These are phyloP conservation scores for Xylariales sp. DNA, from an alignment of 2,329 filamentous ascomycete species.

Conservation along the genomic window DNA sequence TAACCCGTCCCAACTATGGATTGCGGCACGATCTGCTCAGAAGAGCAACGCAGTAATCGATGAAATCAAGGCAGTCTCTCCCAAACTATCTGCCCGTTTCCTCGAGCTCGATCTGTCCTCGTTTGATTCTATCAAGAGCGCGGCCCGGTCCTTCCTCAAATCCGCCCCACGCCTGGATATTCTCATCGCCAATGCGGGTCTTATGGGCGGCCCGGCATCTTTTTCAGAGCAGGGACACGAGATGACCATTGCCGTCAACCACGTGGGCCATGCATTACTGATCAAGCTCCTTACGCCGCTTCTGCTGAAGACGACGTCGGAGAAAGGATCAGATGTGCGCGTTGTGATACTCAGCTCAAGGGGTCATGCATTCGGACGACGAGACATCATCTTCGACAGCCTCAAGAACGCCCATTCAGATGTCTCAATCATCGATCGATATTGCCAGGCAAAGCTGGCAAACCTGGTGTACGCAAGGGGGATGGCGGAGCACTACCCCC, in stretches of 20 bases:
- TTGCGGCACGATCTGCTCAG: neutral
- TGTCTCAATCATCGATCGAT: slow-evolving; percentile 13
- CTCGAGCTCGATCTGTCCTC: slow-evolving; percentile 32
- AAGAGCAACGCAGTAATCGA: neutral
- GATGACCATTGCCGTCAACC: slow-evolving; percentile 37
- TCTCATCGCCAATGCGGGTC: slow-evolving; percentile 36
- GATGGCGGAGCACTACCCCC: slow-evolving; percentile 23
- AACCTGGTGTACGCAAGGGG: slow-evolving; percentile 27
- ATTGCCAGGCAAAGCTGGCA: slow-evolving; percentile 31
- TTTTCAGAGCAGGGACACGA: slow-evolving; percentile 38
- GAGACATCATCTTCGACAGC: neutral
- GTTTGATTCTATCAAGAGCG: slow-evolving; percentile 26
- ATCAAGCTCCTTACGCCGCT: neutral
- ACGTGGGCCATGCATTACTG: slow-evolving; percentile 38
- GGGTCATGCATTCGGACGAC: neutral
- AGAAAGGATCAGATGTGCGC: neutral
- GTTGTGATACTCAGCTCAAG: neutral
- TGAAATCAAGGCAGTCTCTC: neutral
- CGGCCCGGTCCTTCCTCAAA: slow-evolving; percentile 23
- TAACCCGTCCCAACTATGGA: neutral
- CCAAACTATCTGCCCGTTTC: neutral
- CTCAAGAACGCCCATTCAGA: neutral
- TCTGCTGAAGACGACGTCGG: neutral
- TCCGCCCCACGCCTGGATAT: slow-evolving; percentile 31
- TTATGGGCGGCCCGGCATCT: slow-evolving; percentile 28